Conservation (phyloP, 345 rosid species). For the Bretschneidera sinensis region DNA sequence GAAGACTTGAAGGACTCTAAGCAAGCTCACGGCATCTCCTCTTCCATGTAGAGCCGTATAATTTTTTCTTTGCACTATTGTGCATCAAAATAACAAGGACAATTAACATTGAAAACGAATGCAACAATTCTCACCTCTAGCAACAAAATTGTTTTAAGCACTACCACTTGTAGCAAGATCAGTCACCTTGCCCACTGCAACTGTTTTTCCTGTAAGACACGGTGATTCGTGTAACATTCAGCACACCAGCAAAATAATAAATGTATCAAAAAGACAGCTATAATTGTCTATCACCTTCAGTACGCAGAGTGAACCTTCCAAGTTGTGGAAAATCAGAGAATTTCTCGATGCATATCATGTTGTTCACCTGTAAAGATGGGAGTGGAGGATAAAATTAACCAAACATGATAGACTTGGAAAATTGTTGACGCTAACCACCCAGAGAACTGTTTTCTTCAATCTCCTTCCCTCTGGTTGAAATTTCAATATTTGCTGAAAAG, state of each 20-base stretch:
- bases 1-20: no score
- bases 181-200: conserved; percentile 71
- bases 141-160: conserved; percentile 40
- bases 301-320: conserved; percentile 96
- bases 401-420: background rate
- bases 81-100: background rate
- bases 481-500: background rate
- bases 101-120: background rate
- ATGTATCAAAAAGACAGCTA: background rate
- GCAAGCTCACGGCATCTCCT: no score
- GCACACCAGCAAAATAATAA: background rate
- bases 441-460: no score
- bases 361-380: conserved; percentile 48
- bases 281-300: conserved; percentile 62
- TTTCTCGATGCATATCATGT: conserved; percentile 73
- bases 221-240: background rate
- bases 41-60: no score
- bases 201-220: conserved; percentile 48
- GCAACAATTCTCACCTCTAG: conserved; percentile 15
- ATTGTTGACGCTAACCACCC: no score
- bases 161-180: conserved; percentile 33
- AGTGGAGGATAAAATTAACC: background rate
- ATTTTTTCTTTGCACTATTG: background rate
- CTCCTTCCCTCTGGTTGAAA: no score
- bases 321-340: conserved; percentile 85